Percentiles rank a stretch among this genome's conserved stretches.
Conservation (phyloP, 2,329 filamentous ascomycete genomes). For the Leptographium wingfieldii region DNA sequence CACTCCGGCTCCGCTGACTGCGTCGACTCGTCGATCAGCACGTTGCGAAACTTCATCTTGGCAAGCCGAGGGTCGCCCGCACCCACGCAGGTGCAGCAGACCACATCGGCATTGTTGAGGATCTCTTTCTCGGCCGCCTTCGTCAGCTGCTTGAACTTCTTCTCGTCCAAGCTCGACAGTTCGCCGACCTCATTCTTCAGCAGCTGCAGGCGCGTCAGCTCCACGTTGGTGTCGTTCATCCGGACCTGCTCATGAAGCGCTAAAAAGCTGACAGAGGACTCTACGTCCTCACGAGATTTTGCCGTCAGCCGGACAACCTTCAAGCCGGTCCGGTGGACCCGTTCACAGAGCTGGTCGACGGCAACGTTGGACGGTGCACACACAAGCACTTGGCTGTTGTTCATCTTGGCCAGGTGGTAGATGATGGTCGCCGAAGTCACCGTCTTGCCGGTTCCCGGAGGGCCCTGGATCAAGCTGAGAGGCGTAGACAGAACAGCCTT, state of each 20-base stretch:
- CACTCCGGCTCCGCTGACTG: constrained; percentile 97
- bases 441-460: constrained; percentile 94
- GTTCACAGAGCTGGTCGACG: constrained; percentile 94
- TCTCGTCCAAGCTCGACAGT: constrained; percentile 89
- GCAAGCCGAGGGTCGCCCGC: constrained; percentile 88
- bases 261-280: constrained; percentile 93
- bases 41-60: constrained; percentile 97
- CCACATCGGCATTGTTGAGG: constrained; percentile 87
- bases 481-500: constrained; percentile 91
- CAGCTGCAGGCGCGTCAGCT: constrained; percentile 82
- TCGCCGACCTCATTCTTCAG: constrained; percentile 88
- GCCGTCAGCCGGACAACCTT: constrained; percentile 98
- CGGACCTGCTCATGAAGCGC: constrained; percentile 94
- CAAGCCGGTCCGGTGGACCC: constrained; percentile 84
- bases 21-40: constrained; percentile 95
- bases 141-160: constrained; percentile 94
- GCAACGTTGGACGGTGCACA: constrained; percentile 97
- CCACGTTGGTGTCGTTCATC: constrained; percentile 92
- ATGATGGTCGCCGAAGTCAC: constrained; percentile 98
- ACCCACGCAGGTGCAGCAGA: constrained; percentile 97
- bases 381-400: constrained; percentile 85
- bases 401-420: constrained; percentile 92
- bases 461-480: constrained; percentile 89
- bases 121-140: constrained; percentile 92
- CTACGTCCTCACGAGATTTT: constrained; percentile 96